These are phyloP conservation scores for Pelargonium myrrhifolium DNA, from an alignment of 441 rosid species.

Conservation along the genomic window DNA sequence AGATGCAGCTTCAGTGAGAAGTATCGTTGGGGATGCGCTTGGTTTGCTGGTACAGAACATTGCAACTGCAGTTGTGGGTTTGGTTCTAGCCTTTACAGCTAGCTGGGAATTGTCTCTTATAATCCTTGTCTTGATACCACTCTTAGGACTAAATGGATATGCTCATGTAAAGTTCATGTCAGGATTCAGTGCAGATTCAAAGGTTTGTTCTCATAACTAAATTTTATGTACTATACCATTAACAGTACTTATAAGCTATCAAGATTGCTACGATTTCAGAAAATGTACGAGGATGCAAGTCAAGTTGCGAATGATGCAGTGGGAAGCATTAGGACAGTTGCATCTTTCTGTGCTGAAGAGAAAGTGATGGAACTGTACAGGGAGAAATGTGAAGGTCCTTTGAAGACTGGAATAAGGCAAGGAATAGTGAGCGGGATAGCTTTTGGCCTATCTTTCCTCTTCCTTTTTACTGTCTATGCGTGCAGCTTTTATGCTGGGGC, in stretches of 20 bases:
- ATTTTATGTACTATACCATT: not conserved
- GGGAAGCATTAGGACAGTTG: conserved; percentile 79
- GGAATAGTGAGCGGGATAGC: conserved; percentile 62
- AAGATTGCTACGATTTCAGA: conserved; percentile 29
- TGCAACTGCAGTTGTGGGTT: conserved; percentile 39
- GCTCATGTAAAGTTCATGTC: conserved; percentile 37
- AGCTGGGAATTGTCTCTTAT: conserved; percentile 54
- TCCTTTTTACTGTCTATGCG: conserved; percentile 45
- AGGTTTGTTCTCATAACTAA: conserved; percentile 28
- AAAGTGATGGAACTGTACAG: conserved; percentile 58
- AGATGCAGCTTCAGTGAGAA: conserved; percentile 47
- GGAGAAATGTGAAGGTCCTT: conserved; percentile 61
- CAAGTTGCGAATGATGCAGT: conserved; percentile 78
- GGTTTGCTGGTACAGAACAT: conserved; percentile 48
- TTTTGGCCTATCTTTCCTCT: conserved; percentile 53
- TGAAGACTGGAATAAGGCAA: conserved; percentile 48
- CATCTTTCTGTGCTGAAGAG: conserved; percentile 78
- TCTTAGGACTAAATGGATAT: conserved; percentile 39
- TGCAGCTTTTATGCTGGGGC: conserved; percentile 73
- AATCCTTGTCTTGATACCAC: conserved; percentile 40
- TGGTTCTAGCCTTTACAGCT: conserved; percentile 52
- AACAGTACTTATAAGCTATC: not conserved
- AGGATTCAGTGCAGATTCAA: conserved; percentile 65
- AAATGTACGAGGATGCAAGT: conserved; percentile 80
- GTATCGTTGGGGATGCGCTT: conserved; percentile 59